phyloP scores from a whole-genome alignment of 495 filamentous ascomycete genomes.

The Chaetomidium leptoderma region DNA sequence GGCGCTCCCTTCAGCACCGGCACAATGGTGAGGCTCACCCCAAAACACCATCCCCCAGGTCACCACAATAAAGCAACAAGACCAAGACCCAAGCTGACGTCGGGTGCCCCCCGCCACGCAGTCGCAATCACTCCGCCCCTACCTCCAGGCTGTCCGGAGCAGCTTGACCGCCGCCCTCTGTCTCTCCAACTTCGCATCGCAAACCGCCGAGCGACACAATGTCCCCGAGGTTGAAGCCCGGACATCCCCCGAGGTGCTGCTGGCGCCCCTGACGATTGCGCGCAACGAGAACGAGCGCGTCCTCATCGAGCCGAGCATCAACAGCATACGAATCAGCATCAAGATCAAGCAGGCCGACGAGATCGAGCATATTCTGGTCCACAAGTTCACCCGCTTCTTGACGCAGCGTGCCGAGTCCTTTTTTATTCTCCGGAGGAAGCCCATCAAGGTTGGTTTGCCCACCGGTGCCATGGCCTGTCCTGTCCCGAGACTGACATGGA shows the following conservation, averaged over 20 bases:
- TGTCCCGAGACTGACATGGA: conserved; percentile 8
- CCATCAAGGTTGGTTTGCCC: conserved; percentile 66
- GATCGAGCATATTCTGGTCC: conserved; percentile 94
- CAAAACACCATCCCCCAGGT: neutral
- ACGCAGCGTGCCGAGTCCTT: conserved; percentile 96
- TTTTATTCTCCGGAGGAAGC: conserved; percentile 92
- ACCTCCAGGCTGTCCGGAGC: conserved; percentile 92
- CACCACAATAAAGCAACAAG: neutral
- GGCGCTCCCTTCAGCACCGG: neutral
- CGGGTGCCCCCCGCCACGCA: conserved; percentile 34
- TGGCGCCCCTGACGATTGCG: conserved; percentile 82
- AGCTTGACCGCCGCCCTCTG: conserved; percentile 91
- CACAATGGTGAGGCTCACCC: conserved; percentile 24
- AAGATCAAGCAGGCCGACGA: conserved; percentile 99
- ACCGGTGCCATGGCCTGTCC: neutral
- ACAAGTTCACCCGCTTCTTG: conserved; percentile 96
- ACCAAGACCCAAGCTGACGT: neutral
- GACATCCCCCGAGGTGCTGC: conserved; percentile 87
- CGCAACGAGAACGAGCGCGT: conserved; percentile 95
- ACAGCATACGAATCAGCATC: conserved; percentile 92
- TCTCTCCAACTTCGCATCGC: conserved; percentile 95
- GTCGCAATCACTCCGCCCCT: conserved; percentile 98
- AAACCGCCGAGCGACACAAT: conserved; percentile 93
- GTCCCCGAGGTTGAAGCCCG: conserved; percentile 94
- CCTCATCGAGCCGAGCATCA: conserved; percentile 89